phyloP scores from a whole-genome alignment of 2,329 filamentous ascomycete genomes.

The Talaromyces funiculosus region DNA sequence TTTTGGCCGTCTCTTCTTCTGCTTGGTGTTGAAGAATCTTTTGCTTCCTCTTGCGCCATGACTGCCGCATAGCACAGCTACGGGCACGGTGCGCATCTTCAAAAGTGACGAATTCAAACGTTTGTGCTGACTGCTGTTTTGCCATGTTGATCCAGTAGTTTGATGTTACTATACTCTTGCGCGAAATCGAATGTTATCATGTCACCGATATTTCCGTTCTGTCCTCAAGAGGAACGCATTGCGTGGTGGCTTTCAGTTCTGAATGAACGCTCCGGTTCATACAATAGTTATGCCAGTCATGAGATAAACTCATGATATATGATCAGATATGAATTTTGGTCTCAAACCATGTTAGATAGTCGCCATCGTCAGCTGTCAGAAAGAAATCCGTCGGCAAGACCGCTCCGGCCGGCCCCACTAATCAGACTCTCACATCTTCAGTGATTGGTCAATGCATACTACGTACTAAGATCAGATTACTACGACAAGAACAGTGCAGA shows the following conservation, averaged over 20 bases:
- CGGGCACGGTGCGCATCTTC: constrained; percentile 11
- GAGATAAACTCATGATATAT: neutral
- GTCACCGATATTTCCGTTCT: neutral
- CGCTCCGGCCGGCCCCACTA: neutral
- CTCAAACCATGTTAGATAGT: neutral
- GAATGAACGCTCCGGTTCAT: neutral
- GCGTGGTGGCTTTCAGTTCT: neutral
- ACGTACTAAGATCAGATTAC: neutral
- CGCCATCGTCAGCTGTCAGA: neutral
- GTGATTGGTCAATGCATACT: neutral
- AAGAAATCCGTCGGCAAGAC: neutral
- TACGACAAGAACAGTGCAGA: neutral
- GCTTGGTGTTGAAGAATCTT: constrained; percentile 3
- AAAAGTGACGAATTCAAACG: constrained; percentile 8
- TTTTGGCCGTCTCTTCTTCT: neutral
- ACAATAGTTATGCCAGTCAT: neutral
- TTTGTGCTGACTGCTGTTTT: neutral
- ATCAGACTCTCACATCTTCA: neutral
- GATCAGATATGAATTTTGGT: neutral
- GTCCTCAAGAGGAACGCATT: neutral
- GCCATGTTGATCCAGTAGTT: neutral
- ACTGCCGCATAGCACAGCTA: constrained; percentile 13
- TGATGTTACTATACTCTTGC: neutral
- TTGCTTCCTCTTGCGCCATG: constrained; percentile 12
- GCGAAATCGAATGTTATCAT: too few relatives aligned